A percentile compares a stretch with the other conserved stretches of the same genome.
Evolutionary conservation across 768 basidiomycete species (phyloP).

Genomic region (Leccinum imitatum): DNA sequence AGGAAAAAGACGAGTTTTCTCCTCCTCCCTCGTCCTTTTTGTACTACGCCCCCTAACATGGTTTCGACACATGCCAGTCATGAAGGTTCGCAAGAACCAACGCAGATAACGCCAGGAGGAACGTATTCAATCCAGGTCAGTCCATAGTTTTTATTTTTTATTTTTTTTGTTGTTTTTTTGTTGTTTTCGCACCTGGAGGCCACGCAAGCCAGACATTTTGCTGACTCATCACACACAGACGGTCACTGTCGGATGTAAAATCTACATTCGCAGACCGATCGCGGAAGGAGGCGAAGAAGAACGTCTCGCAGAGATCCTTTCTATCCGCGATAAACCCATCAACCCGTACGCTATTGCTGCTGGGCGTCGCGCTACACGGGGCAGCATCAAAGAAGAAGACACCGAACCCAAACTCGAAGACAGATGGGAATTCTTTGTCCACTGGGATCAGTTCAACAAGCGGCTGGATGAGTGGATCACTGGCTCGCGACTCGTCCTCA

Average conservation of each 20-base stretch:
- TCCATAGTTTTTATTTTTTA: slow-evolving; percentile 10
- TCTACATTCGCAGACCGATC: slow-evolving; percentile 83
- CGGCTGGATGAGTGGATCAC: slow-evolving; percentile 97
- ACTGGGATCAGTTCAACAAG: slow-evolving; percentile 99
- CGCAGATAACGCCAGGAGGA: slow-evolving; percentile 71
- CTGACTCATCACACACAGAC: slow-evolving; percentile 54
- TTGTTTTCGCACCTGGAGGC: slow-evolving; percentile 26
- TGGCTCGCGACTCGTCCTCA: slow-evolving; percentile 80
- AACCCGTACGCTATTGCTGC: slow-evolving; percentile 44
- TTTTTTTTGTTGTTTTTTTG: background rate
- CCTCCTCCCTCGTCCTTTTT: slow-evolving; percentile 2
- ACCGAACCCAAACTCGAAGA: slow-evolving; percentile 64
- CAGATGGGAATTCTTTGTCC: slow-evolving; percentile 93
- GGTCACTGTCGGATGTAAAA: slow-evolving; percentile 91
- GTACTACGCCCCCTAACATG: slow-evolving; percentile 19
- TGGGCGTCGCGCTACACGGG: slow-evolving; percentile 41
- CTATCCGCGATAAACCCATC: slow-evolving; percentile 84
- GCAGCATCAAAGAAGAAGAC: slow-evolving; percentile 43
- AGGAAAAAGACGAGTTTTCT: slow-evolving; percentile 8
- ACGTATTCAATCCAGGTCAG: slow-evolving; percentile 75
- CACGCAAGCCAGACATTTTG: slow-evolving; percentile 19
- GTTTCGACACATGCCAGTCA: slow-evolving; percentile 33
- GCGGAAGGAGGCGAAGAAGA: slow-evolving; percentile 79
- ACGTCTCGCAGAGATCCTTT: slow-evolving; percentile 93
- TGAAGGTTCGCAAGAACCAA: slow-evolving; percentile 45